Evolutionary conservation across 306 rosid species (phyloP).

Genomic region (Quillaja saponaria): DNA sequence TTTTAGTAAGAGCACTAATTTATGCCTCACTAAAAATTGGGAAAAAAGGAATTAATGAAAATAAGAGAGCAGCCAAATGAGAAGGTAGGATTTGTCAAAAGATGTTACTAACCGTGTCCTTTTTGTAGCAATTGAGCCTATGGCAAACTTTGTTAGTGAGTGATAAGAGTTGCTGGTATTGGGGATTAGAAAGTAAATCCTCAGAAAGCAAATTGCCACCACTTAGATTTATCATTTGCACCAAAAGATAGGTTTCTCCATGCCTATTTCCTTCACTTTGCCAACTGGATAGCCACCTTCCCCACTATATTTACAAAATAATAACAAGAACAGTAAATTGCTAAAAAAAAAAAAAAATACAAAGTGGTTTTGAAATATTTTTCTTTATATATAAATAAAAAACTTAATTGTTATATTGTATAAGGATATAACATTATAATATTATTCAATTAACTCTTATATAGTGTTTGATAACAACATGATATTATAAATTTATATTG

Average conservation of each 20-base stretch:
- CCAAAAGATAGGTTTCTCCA: conserved; percentile 72
- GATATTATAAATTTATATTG: no score
- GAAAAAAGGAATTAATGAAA: no score
- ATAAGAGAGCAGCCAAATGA: no score
- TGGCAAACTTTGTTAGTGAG: conserved; percentile 62
- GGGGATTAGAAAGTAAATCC: conserved; percentile 47
- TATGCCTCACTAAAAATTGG: no score
- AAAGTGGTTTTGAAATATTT: not conserved
- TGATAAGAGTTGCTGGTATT: conserved; percentile 42
- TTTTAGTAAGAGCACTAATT: no score
- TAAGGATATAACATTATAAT: no score
- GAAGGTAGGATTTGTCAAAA: no score
- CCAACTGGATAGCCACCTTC: conserved; percentile 78
- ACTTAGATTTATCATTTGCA: conserved; percentile 60
- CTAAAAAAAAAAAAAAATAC: not conserved
- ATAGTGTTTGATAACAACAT: no score
- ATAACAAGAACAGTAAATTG: conserved; percentile 4
- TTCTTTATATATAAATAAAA: not conserved
- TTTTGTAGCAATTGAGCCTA: conserved; percentile 47
- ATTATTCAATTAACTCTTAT: no score
- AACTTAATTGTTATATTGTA: no score
- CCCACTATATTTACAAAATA: no score
- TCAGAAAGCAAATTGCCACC: conserved; percentile 45
- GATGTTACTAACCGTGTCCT: conserved; percentile 53
- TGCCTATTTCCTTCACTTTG: conserved; percentile 53